Evolutionary conservation across 768 basidiomycete genomes (phyloP).

Genomic region (Suillus placidus): DNA sequence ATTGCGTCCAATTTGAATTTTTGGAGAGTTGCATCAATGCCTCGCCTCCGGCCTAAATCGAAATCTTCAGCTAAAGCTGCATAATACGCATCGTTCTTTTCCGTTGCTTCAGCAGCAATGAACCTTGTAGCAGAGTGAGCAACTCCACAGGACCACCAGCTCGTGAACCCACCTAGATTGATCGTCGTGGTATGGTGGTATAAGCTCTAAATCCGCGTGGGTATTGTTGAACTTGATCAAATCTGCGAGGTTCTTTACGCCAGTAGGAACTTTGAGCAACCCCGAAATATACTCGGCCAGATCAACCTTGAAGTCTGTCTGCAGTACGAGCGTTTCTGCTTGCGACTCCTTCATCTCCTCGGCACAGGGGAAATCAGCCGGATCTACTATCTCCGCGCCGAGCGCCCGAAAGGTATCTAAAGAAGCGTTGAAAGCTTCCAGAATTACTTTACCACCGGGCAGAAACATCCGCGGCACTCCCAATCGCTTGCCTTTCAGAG

Average conservation of each 20-base stretch:
- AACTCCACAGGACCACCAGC: not conserved
- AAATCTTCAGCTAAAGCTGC: constrained; percentile 48
- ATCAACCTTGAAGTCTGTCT: constrained; percentile 64
- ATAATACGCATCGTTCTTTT: constrained; percentile 45
- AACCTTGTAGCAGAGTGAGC: constrained; percentile 17
- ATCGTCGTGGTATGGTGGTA: constrained; percentile 35
- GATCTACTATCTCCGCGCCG: constrained; percentile 58
- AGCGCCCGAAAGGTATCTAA: constrained; percentile 40
- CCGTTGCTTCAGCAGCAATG: constrained; percentile 27
- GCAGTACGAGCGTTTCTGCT: constrained; percentile 55
- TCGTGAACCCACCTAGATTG: constrained; percentile 37
- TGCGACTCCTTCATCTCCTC: constrained; percentile 49
- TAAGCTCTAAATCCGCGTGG: constrained; percentile 52
- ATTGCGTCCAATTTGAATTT: constrained; percentile 53
- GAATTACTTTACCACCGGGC: constrained; percentile 24
- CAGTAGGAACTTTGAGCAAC: constrained; percentile 55
- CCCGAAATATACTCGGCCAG: constrained; percentile 50
- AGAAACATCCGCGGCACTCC: constrained; percentile 46
- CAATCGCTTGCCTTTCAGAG: constrained; percentile 47
- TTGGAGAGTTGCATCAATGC: constrained; percentile 56
- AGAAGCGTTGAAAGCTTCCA: constrained; percentile 42
- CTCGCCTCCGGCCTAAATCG: constrained; percentile 52
- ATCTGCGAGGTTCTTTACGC: constrained; percentile 56
- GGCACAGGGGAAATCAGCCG: constrained; percentile 59
- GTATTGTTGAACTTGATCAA: constrained; percentile 59